Evolutionary conservation across 1,284 basidiomycete genomes (phyloP), one percentile per base, ranked within the genome.

Genomic region (Tetrapyrgos nigripes): DNA sequence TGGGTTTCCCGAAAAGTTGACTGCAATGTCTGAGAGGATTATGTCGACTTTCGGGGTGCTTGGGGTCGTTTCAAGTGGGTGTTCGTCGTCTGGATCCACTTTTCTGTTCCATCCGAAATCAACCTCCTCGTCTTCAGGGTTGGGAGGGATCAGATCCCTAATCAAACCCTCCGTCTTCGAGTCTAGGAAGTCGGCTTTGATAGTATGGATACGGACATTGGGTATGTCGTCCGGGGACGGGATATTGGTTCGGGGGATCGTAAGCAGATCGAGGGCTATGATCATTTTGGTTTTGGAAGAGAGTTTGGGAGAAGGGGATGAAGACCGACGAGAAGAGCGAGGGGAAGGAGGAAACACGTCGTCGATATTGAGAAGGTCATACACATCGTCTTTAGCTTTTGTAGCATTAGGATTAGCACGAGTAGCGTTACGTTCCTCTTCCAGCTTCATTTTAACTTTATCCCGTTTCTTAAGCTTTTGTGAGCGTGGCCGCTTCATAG

Each of bases 121-220:
- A n/a, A n/a, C n/a, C n/a, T n/a, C n/a, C n/a, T n/a, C n/a, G n/a
- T n/a, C n/a, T n/a, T n/a, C n/a, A n/a, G n/a, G n/a, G n/a, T n/a
- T n/a, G n/a, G n/a, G n/a, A n/a, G n/a, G n/a, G 13, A 92, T 75
- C 9, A 88, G 68, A 13, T 70, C 67, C 10, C 75, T 75, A 26
- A 95, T 79, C 28, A 76, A 67, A 4, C 60, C 62, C 40, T 80
- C 80, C 0, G 91, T 86, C 24, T 79, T 70, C 0, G 81, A 75
- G 0, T 81, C 76, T n/a, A 95, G 80, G 64, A 96, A 95, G 72
- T 96, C 87, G 57, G 85, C 87, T 67, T 88, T 83, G 21, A 96
- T 68, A 19, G 83, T 78, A 29, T 85, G 76, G n/a, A n/a, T n/a
- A n/a, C n/a, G n/a, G n/a, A n/a, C n/a, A n/a, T n/a, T n/a, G n/a